Base-by-base conservation (phyloP, 2,329 filamentous ascomycete species). In the Hymenoscyphus fraxineus region DNA sequence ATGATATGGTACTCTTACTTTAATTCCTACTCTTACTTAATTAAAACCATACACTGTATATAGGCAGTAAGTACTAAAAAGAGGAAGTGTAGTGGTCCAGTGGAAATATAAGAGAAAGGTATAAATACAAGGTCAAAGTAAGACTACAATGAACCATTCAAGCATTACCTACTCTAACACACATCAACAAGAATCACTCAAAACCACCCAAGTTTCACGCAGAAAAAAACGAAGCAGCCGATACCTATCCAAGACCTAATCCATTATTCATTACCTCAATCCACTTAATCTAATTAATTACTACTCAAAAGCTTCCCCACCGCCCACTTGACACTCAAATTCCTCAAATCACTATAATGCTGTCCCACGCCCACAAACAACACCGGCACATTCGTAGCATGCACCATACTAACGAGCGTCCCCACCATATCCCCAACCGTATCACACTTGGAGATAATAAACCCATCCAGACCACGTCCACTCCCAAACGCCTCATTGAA, bases 381-480 rank as follows among this genome's bases (percentile, higher is more conserved):
- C 22, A 99, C 93, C 0, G 96, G 96, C 57, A 99, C 96, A 35
- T 94, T 92, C 3, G 96, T 99, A 2, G 95, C 94, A 79, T 98
- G 94, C 47, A 99, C 94, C 82, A 99, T 94, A 76, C 92, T 97
- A 67, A 99, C 95, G 68, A 99, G 81, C 2, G 94, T 97, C 1
- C 89, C 77, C 63, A 79, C 76, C 93, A 98, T 98, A 79, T 97
- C 94, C n/a, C 95, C 96, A 44, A 99, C 96, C 0, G 95, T 99
- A 79, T 99, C 95, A 77, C 95, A 98, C 79, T 99, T 99, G 66
- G 90, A 94, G 72, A 99, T 97, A 75, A 99, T 97, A 78, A 99
- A 99, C 6, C 95, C 95, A 78, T 99, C 96, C 44, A 99, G 83
- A 35, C 86, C 85, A 64, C 94, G 83, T 15, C 87, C 88, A 5